Base-by-base conservation (phyloP, 192 early-diverging fungal genomes). In the Coemansia sp. region DNA sequence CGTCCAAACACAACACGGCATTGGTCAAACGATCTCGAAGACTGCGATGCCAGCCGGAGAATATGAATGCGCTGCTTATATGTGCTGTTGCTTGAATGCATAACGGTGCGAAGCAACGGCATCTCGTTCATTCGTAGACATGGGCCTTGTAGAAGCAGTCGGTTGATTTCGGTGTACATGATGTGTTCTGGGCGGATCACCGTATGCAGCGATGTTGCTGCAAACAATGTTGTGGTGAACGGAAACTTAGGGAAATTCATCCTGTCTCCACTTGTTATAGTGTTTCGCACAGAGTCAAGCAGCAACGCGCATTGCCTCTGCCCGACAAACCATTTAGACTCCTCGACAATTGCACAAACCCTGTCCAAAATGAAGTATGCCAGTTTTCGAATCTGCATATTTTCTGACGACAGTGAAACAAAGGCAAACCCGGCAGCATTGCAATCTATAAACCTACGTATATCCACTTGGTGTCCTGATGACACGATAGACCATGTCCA, bases 221-320 rank as follows among this genome's bases (percentile, higher is more conserved):
- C 71, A 66, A 83, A 83, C 45, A 83, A 26, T 2, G 77, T 57
- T 6, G 61, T 62, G 12, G 73, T 62, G 22, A 70, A 68, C 5
- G 82, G 77, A 42, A 83, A 16, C 8, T 51, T 70, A 40, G 82
- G 82, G 68, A 68, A 72, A 37, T 58, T 37, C 3, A 7, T 3
- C 1, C 55, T 43, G 12, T 58, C 54, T 19, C 77, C 73, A 2
- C 58, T 61, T 4, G 61, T 61, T 12, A 83, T 69, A 22, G 76
- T 66, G 42, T 83, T 83, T 42, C 77, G 72, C 71, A 83, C 65
- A n/a, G 68, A 43, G 49, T 83, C 70, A 5, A 83, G 62, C 62
- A 83, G 52, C 51, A 71, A 54, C 4, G 70, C 19, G 26, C 69
- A 79, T 43, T 79, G 77, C 0, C 54, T 55, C 41, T 68, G 48